These are phyloP conservation scores for Psidium guajava DNA, from an alignment of 345 rosid genomes.

Conservation along the genomic window DNA sequence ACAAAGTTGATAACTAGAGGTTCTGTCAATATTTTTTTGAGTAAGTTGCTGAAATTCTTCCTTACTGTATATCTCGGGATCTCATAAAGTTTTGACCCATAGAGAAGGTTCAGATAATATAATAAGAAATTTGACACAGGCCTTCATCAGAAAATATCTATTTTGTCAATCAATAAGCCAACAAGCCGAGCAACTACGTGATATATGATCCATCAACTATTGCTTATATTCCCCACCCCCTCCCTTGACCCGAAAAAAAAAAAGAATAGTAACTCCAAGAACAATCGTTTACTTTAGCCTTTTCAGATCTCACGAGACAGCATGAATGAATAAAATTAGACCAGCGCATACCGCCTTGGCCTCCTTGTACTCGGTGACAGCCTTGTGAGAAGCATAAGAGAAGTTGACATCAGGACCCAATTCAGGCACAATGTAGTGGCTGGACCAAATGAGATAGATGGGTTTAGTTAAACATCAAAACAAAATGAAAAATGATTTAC, in stretches of 20 bases:
- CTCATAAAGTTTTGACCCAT: not conserved
- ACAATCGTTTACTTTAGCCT: not conserved
- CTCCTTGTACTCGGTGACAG: conserved; percentile 85
- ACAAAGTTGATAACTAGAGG: not conserved
- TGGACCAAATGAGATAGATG: conserved; percentile 12
- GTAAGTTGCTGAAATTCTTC: not conserved
- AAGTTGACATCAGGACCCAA: conserved; percentile 88
- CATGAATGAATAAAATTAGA: not conserved
- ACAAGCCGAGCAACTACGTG: not conserved
- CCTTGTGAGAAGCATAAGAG: conserved; percentile 97
- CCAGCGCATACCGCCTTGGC: conserved; percentile 68
- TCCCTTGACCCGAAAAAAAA: not conserved
- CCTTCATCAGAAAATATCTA: not conserved
- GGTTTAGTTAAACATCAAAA: not conserved
- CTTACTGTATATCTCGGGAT: not conserved
- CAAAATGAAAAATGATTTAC: not conserved
- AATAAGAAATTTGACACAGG: not conserved
- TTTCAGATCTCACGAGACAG: not conserved
- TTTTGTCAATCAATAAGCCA: not conserved
- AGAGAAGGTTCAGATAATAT: not conserved
- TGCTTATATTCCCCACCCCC: not conserved
- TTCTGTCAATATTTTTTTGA: not conserved
- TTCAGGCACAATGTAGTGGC: conserved; percentile 96
- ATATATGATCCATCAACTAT: not conserved
- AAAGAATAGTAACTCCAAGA: not conserved